phyloP scores from a whole-genome alignment of 805 yeast genomes.

The Yamadazyma olivae region DNA sequence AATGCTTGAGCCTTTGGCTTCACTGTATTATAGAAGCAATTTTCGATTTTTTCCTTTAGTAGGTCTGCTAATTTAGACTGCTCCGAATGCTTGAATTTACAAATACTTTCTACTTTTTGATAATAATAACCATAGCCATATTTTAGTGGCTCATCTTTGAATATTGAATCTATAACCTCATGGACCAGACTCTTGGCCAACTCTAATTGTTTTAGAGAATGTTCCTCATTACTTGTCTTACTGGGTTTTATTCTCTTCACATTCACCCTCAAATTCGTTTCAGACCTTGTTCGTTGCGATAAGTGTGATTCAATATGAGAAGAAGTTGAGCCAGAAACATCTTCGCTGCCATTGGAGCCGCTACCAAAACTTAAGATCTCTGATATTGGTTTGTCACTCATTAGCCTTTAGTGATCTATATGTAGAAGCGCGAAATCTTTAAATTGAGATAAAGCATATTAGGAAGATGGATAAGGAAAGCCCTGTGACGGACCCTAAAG shows the following conservation, averaged over 20 bases:
- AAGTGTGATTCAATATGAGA: constrained; percentile 15
- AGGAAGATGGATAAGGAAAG: no score
- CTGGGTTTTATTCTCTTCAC: constrained; percentile 19
- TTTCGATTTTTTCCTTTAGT: constrained; percentile 17
- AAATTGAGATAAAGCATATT: no score
- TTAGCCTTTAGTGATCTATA: no score
- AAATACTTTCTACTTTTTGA: constrained; percentile 27
- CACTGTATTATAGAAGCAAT: constrained; percentile 11
- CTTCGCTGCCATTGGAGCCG: background rate
- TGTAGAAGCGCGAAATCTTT: no score
- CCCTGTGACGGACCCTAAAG: constrained; percentile 42
- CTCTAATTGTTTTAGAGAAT: constrained; percentile 12
- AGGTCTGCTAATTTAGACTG: constrained; percentile 25
- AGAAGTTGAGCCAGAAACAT: no score
- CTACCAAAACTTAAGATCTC: constrained; percentile 13
- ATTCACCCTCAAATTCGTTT: constrained; percentile 4
- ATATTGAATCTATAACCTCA: constrained; percentile 17
- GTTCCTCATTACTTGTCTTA: constrained; percentile 6
- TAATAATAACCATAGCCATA: constrained; percentile 24
- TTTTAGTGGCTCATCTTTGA: constrained; percentile 13
- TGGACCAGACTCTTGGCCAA: constrained; percentile 9
- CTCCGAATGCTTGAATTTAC: constrained; percentile 29
- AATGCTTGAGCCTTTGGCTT: constrained; percentile 8
- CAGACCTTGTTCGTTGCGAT: constrained; percentile 13
- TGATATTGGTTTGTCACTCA: constrained; percentile 11